A percentile compares a stretch with the other conserved stretches of the same genome.
Evolutionary conservation across 805 yeast genomes (phyloP).

Genomic region (Danielozyma ontarioensis): DNA sequence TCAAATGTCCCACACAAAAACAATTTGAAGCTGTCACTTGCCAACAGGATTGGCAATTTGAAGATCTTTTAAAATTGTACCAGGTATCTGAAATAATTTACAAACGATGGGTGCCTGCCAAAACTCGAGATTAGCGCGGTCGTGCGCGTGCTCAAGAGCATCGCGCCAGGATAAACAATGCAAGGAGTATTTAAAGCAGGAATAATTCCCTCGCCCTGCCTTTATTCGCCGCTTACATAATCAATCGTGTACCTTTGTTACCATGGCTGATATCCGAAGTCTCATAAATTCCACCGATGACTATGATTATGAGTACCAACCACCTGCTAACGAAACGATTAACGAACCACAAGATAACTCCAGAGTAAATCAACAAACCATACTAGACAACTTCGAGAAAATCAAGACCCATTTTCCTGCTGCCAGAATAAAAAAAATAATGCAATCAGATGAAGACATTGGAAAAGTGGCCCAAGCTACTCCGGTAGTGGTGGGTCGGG

Average conservation of each 20-base stretch:
- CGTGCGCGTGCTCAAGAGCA: too few relatives aligned
- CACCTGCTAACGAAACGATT: neutral
- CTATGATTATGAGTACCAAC: neutral
- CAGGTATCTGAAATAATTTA: constrained; percentile 62
- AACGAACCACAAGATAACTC: constrained; percentile 1
- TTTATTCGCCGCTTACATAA: neutral
- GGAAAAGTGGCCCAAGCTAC: constrained; percentile 99
- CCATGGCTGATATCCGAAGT: neutral
- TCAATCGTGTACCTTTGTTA: too few relatives aligned
- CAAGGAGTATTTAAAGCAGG: neutral
- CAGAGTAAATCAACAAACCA: constrained; percentile 26
- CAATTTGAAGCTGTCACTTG: constrained; percentile 18
- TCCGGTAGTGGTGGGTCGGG: constrained; percentile 95
- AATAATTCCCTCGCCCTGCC: neutral
- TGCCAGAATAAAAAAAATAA: constrained; percentile 90
- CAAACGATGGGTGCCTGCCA: constrained; percentile 9
- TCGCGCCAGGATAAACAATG: neutral
- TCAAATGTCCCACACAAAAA: constrained; percentile 46
- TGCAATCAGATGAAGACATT: constrained; percentile 97
- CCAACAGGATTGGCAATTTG: constrained; percentile 12
- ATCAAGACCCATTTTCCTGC: constrained; percentile 85
- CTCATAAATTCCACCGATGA: neutral
- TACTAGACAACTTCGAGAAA: constrained; percentile 35
- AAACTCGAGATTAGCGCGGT: neutral
- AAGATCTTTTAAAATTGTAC: constrained; percentile 36